Conservation (phyloP, 148 eudicot genomes). For the Chenopodium berlandieri region DNA sequence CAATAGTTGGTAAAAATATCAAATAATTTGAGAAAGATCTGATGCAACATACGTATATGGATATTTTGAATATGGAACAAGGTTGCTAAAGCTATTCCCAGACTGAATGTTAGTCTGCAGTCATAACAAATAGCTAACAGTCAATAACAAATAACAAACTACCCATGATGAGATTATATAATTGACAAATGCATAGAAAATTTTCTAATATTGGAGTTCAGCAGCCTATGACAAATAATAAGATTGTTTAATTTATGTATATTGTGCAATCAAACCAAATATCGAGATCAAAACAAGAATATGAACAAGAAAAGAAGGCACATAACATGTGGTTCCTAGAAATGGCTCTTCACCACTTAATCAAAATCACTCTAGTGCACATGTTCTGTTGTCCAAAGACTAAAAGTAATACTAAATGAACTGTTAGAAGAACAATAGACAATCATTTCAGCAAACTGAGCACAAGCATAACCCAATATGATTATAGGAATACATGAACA, state of each 20-base stretch:
- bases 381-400: background rate
- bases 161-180: background rate
- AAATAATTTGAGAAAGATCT: slow-evolving; percentile 13
- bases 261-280: background rate
- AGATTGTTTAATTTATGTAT: background rate
- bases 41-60: slow-evolving; percentile 62
- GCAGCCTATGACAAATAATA: background rate
- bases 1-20: background rate
- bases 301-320: background rate
- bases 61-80: slow-evolving; percentile 72
- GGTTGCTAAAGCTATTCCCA: slow-evolving; percentile 77
- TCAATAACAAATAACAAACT: slow-evolving; percentile 2
- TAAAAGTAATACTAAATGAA: background rate
- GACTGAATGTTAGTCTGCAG: slow-evolving; percentile 56
- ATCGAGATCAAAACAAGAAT: background rate
- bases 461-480: background rate
- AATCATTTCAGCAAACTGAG: background rate
- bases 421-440: background rate
- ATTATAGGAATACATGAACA: background rate
- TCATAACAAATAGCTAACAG: slow-evolving; percentile 11
- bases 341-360: background rate
- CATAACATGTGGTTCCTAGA: background rate
- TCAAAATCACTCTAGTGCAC: background rate
- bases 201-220: background rate
- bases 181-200: background rate